Evolutionary conservation across 2,329 filamentous ascomycete species (phyloP), one percentile per base, ranked within the genome.

Genomic region (Pseudocercospora cruenta): DNA sequence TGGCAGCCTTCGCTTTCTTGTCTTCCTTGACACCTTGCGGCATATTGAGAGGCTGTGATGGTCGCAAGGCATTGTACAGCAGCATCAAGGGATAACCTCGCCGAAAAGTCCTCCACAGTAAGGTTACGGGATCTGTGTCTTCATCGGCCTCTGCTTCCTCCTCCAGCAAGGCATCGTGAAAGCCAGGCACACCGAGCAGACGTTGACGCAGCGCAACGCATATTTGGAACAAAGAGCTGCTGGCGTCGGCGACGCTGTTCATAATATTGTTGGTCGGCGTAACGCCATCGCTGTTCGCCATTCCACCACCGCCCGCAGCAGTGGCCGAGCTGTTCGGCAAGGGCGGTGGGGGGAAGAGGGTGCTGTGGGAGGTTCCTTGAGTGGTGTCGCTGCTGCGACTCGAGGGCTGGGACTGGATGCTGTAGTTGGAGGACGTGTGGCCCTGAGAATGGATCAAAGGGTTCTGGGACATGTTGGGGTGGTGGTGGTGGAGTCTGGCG

Each of bases 241-340:
- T 92, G 71, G 95, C 94, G 78, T 97, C 94, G 78, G 94, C 95
- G 78, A 92, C 91, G 80, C 94, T 92, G 81, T 99, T 99, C 84
- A 99, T 97, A 78, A 99, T 96, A 80, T 97, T 97, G 78, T 91
- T 87, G 66, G 91, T 93, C 67, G 93, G 91, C 74, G 92, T 82
- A 68, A 94, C 87, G 67, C 87, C 87, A 54, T 88, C 68, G 62
- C 49, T 58, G 64, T 78, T 72, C 60, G 80, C 79, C 16, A 80
- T 79, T 58, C 62, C 68, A 51, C 51, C 55, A 78, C 68, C 64
- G 72, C 66, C 58, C 73, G 72, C 71, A 72, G 75, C 53, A 63
- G 69, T 67, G 67, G 62, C 64, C 43, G 69, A 67, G 61, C 65
- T 67, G 33, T 66, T 61, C 22, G 77, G 74, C 65, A 79, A 72